Evolutionary conservation across 495 filamentous ascomycete species (phyloP), one percentile per base, ranked within the genome.

Genomic region (Thozetella sp.): DNA sequence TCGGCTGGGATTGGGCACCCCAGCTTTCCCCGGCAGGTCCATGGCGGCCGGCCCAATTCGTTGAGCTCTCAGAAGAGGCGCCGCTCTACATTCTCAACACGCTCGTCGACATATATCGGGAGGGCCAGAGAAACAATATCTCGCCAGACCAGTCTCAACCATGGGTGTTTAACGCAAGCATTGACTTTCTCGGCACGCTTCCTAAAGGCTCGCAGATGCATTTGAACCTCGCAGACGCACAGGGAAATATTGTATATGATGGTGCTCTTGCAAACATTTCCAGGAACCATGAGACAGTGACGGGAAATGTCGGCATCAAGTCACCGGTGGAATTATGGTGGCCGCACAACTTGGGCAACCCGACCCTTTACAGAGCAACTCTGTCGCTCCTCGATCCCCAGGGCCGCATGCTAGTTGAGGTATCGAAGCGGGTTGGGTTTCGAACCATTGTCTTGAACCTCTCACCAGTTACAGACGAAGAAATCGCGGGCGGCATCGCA

Each of bases 1-100:
- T 90, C 64, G 87, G 87, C 13, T 89, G 86, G 86, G 87, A 89
- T 58, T 89, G 87, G 87, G 85, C 86, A 4, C 87, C 87, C 3
- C 85, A 83, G 1, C 88, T 90, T 64, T 76, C 84, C 3, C 86
- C 87, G 1, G 84, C 83, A 12, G 87, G 87, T n/a, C 80, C 85
- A 11, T 90, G 86, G 87, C 80, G 82, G 63, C 81, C 84, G 27
- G 86, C 83, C 0, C 86, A 80, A 63, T 59, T 87, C 2, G 72
- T 88, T 13, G 85, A 89, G 56, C 78, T 88, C n/a, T n/a, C n/a
- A 9, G 64, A 71, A 3, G 51, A 62, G 2, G 54, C 74, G 0
- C 72, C 80, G 27, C 59, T 86, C 11, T 77, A 87, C 61, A 68
- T 87, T 40, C 68, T 81, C 17, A 90, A 89, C 64, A 80, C 84